phyloP scores from a whole-genome alignment of 768 basidiomycete species.

The Auriculariales sp. region DNA sequence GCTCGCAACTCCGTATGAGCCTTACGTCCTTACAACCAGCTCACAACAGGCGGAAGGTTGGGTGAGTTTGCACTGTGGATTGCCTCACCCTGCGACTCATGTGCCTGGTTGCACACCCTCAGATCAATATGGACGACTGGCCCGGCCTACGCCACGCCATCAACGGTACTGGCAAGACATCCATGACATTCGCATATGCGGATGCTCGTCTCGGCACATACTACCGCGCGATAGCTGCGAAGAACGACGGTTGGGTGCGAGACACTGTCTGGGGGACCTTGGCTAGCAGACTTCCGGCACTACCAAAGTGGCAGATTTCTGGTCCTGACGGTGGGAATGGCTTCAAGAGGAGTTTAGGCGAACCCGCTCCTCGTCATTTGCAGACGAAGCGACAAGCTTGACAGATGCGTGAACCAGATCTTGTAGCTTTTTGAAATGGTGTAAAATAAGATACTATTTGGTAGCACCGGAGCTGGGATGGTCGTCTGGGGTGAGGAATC shows the following conservation, averaged over 20 bases:
- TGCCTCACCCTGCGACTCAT: background rate
- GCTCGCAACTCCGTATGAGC: background rate
- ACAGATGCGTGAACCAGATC: no score
- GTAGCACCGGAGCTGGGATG: no score
- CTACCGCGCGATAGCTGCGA: background rate
- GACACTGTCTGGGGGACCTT: background rate
- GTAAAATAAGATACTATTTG: no score
- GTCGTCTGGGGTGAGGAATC: no score
- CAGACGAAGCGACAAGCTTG: no score
- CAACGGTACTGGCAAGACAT: background rate
- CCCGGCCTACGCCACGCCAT: background rate
- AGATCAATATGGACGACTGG: slow-evolving; percentile 1
- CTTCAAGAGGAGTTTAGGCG: background rate
- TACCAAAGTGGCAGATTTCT: background rate
- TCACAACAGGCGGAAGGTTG: background rate
- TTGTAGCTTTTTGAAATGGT: no score
- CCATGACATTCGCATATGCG: background rate
- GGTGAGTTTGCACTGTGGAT: background rate
- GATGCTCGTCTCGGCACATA: background rate
- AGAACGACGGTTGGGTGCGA: background rate
- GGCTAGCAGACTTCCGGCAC: background rate
- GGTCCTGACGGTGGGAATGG: background rate
- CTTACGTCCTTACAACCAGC: background rate
- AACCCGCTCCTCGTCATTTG: background rate
- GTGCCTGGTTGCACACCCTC: background rate